These are phyloP conservation scores for Withania somnifera DNA, from an alignment of 305 asterid genomes.

Conservation along the genomic window DNA sequence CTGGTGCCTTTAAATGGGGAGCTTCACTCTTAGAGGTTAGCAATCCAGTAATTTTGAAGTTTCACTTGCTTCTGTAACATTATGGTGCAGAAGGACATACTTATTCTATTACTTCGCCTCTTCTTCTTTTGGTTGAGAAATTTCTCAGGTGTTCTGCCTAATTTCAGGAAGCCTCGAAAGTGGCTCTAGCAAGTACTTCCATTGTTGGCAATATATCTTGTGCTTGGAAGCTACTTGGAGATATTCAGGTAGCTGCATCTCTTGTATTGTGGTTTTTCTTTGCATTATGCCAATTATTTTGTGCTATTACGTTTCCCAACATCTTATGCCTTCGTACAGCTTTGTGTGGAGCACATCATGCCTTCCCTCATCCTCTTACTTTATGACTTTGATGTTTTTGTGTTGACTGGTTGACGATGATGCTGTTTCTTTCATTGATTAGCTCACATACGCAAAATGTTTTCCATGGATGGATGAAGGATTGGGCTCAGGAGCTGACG, in stretches of 20 bases:
- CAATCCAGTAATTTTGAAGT: not conserved
- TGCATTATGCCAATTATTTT: not conserved
- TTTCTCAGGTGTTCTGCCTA: not conserved
- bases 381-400: not conserved
- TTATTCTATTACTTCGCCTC: not conserved
- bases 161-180: conserved; percentile 76
- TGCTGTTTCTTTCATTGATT: conserved; percentile 21
- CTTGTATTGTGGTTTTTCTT: not conserved
- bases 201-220: conserved; percentile 65
- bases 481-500: conserved; percentile 27
- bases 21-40: conserved; percentile 87
- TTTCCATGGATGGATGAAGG: conserved; percentile 75
- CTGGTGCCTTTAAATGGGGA: conserved; percentile 91
- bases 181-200: conserved; percentile 40
- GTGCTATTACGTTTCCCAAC: not conserved
- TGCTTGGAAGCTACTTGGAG: conserved; percentile 93
- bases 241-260: conserved; percentile 60
- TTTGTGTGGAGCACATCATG: not conserved
- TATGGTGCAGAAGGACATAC: not conserved
- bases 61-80: conserved; percentile 2
- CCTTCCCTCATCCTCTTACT: not conserved
- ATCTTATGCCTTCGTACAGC: not conserved
- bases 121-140: not conserved
- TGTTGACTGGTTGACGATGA: conserved; percentile 13
- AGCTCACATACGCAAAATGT: conserved; percentile 87